These are phyloP conservation scores for Nadsonia commutata DNA, from an alignment of 1,139 yeast genomes.

Conservation along the genomic window DNA sequence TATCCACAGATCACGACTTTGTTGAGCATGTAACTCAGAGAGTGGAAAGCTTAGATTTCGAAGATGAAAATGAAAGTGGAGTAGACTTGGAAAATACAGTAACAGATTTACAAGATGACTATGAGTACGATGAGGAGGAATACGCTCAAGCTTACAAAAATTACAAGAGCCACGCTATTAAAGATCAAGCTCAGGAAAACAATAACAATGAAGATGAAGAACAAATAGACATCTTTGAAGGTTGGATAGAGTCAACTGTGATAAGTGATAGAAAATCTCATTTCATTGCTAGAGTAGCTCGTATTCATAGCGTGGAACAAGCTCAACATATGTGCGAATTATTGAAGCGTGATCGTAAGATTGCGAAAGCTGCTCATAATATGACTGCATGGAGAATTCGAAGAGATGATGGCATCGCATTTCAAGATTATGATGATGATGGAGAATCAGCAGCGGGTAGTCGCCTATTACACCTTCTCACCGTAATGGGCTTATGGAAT, in stretches of 20 bases:
- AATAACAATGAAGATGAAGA: not conserved
- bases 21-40: not conserved
- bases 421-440: slow-evolving; percentile 88
- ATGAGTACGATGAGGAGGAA: not conserved
- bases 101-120: not conserved
- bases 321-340: slow-evolving; percentile 38
- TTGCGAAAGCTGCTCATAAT: slow-evolving; percentile 59
- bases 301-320: slow-evolving; percentile 16
- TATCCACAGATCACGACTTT: not conserved
- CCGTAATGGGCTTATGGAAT: slow-evolving; percentile 55
- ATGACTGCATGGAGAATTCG: slow-evolving; percentile 78
- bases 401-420: slow-evolving; percentile 33
- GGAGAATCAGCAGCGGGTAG: slow-evolving; percentile 98
- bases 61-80: not conserved
- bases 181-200: not conserved
- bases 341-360: slow-evolving; percentile 48
- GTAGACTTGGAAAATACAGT: not conserved
- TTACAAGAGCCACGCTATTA: not conserved
- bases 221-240: not conserved
- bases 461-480: slow-evolving; percentile 58
- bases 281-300: not conserved
- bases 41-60: not conserved
- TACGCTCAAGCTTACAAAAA: not conserved
- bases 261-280: not conserved
- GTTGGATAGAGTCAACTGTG: not conserved